phyloP scores from a whole-genome alignment of 768 basidiomycete genomes.

The Mycena pura region DNA sequence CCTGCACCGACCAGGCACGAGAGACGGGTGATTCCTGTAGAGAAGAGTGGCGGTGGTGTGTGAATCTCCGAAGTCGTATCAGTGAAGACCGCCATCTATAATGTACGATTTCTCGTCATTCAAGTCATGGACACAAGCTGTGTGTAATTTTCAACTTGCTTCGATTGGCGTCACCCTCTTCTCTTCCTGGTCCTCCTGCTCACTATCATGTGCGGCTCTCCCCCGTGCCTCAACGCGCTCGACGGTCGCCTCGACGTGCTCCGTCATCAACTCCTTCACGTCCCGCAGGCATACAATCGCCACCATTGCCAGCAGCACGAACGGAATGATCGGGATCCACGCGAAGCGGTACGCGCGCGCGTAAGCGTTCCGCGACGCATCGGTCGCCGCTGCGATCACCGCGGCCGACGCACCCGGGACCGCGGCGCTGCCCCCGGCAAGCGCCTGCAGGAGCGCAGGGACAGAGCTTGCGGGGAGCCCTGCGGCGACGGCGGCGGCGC shows the following conservation, averaged over 20 bases:
- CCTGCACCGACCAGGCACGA: conserved; percentile 38
- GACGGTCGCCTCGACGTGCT: conserved; percentile 26
- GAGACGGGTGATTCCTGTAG: conserved; percentile 55
- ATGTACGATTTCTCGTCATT: no score
- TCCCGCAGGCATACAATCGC: conserved; percentile 22
- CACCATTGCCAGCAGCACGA: conserved; percentile 24
- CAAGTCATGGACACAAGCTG: no score
- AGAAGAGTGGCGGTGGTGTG: conserved; percentile 63
- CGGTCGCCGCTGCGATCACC: conserved; percentile 9
- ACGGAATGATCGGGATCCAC: conserved; percentile 27
- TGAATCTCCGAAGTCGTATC: no score
- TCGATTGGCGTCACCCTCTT: not conserved
- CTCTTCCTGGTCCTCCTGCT: not conserved
- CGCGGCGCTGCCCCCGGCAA: conserved; percentile 7
- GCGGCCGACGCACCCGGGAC: conserved; percentile 15
- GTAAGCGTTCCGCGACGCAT: conserved; percentile 17
- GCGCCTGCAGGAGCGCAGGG: conserved; percentile 14
- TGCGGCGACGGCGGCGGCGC: conserved; percentile 23
- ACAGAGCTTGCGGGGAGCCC: conserved; percentile 20
- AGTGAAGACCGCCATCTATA: no score
- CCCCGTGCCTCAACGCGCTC: conserved; percentile 1
- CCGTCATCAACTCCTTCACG: conserved; percentile 27
- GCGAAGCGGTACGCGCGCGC: conserved; percentile 26
- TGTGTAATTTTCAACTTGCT: not conserved
- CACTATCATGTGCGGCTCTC: not conserved